phyloP scores from a whole-genome alignment of 1,139 yeast species.

The Hemisphaericaspora subhashii region DNA sequence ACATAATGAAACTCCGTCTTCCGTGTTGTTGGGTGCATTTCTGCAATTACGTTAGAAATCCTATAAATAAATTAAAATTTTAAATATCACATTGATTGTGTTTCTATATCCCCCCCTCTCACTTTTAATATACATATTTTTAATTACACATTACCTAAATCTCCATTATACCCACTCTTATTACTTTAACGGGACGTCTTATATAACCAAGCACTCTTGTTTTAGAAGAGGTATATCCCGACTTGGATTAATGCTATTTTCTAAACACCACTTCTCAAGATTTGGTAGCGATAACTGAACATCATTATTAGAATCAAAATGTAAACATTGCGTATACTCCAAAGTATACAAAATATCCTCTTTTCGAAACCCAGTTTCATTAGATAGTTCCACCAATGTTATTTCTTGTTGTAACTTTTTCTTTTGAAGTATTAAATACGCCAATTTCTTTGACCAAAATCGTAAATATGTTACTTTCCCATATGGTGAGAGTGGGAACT shows the following conservation, averaged over 20 bases:
- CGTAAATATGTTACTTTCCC: slow-evolving; percentile 71
- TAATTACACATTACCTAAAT: neutral
- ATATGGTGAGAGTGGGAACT: slow-evolving; percentile 80
- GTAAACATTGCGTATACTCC: slow-evolving; percentile 57
- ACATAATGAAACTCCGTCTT: slow-evolving; percentile 54
- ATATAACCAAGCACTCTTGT: slow-evolving; percentile 28
- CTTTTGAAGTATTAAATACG: slow-evolving; percentile 18
- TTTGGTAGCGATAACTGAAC: slow-evolving; percentile 22
- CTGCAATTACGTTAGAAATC: slow-evolving; percentile 71
- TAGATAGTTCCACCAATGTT: slow-evolving; percentile 54
- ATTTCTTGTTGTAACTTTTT: slow-evolving; percentile 19
- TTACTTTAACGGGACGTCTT: too few relatives aligned
- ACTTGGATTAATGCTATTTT: slow-evolving; percentile 23
- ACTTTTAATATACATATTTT: neutral
- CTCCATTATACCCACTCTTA: too few relatives aligned
- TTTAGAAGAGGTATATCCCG: slow-evolving; percentile 28
- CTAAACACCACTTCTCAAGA: slow-evolving; percentile 31
- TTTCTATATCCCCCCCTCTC: too few relatives aligned
- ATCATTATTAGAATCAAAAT: slow-evolving; percentile 15
- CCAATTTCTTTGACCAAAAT: slow-evolving; percentile 67
- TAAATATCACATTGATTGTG: neutral
- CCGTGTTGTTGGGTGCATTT: slow-evolving; percentile 75
- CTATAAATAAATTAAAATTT: too few relatives aligned
- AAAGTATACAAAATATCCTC: slow-evolving; percentile 69
- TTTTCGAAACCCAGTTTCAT: slow-evolving; percentile 64